Evolutionary conservation across 1,284 basidiomycete species (phyloP).

Genomic region (Heterobasidion annosum): DNA sequence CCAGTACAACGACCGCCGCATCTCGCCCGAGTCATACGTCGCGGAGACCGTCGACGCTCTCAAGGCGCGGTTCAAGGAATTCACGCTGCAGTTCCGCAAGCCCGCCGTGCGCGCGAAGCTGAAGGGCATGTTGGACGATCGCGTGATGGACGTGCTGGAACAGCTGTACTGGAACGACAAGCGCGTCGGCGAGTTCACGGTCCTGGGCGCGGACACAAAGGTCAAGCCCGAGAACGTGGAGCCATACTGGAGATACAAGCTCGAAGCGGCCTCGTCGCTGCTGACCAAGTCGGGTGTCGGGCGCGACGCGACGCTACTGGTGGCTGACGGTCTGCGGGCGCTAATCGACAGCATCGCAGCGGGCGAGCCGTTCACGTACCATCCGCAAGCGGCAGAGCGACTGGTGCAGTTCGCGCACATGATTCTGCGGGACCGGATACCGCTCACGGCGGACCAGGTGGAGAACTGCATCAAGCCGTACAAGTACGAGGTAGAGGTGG

Average conservation of each 20-base stretch:
- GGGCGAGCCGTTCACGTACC: conserved; percentile 88
- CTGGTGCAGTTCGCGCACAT: conserved; percentile 88
- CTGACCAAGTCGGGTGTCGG: conserved; percentile 98
- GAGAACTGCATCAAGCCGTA: conserved; percentile 99
- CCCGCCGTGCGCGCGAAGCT: conserved; percentile 84
- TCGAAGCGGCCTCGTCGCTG: conserved; percentile 86
- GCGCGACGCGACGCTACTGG: conserved; percentile 87
- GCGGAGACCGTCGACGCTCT: conserved; percentile 94
- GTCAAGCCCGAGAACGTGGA: conserved; percentile 76
- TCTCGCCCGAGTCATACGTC: conserved; percentile 94
- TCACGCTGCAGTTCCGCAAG: conserved; percentile 81
- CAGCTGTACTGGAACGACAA: conserved; percentile 96
- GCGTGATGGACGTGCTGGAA: conserved; percentile 94
- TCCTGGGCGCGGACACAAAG: conserved; percentile 64
- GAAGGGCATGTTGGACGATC: conserved; percentile 90
- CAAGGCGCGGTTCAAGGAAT: conserved; percentile 87
- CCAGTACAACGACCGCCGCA: conserved; percentile 95
- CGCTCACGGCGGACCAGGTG: conserved; percentile 93
- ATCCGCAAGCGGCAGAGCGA: conserved; percentile 81
- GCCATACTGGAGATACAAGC: conserved; percentile 92
- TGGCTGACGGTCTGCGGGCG: conserved; percentile 86
- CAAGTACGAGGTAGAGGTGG: conserved; percentile 95
- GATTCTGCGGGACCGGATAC: conserved; percentile 88
- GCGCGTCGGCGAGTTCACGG: conserved; percentile 68
- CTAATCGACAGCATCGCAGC: conserved; percentile 84